Conservation (phyloP, 1,284 basidiomycete species). For the Trichosporon ovoides region DNA sequence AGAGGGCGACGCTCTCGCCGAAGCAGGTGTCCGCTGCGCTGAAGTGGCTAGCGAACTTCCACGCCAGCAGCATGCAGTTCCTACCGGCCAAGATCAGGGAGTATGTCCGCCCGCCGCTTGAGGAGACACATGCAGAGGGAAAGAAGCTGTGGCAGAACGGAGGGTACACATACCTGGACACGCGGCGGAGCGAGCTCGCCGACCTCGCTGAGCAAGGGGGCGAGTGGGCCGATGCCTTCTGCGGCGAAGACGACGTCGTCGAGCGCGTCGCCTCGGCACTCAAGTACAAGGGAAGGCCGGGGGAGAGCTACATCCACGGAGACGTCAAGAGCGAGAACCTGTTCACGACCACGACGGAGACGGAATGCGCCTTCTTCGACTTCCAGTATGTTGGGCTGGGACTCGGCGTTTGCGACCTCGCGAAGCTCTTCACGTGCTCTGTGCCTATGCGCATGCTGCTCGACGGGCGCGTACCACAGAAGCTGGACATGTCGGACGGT, state of each 20-base stretch:
- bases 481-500: conserved; percentile 8
- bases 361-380: conserved; percentile 17
- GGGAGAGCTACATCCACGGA: conserved; percentile 17
- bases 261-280: conserved; percentile 10
- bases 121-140: neutral
- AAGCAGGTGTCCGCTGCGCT: conserved; percentile 8
- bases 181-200: conserved; percentile 14
- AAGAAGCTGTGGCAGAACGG: conserved; percentile 18
- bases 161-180: conserved; percentile 22
- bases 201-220: neutral
- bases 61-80: neutral
- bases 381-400: conserved; percentile 22
- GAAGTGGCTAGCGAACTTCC: conserved; percentile 12
- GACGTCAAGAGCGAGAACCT: conserved; percentile 24
- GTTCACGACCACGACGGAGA: conserved; percentile 5
- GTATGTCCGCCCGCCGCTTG: conserved; percentile 8
- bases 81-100: neutral
- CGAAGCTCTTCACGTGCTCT: conserved; percentile 21
- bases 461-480: neutral
- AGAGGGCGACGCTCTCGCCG: conserved; percentile 1
- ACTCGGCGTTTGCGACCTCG: conserved; percentile 20
- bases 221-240: conserved; percentile 14
- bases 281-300: neutral
- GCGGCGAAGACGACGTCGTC: neutral
- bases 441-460: conserved; percentile 13